Evolutionary conservation across 768 basidiomycete genomes (phyloP), one percentile per base, ranked within the genome.

Genomic region (Kwoniella shandongensis): DNA sequence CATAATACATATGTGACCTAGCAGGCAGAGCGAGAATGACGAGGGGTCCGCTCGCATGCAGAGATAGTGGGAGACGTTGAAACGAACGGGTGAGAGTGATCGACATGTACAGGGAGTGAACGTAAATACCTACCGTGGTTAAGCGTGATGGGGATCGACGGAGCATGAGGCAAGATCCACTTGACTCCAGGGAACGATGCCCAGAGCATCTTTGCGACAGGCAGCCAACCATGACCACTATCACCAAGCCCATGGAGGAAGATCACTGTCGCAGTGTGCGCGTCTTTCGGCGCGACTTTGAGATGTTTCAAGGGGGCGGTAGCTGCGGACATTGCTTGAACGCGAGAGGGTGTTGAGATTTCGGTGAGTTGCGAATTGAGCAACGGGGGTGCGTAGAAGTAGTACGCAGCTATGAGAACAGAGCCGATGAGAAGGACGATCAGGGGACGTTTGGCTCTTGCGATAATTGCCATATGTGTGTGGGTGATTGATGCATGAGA

Each of bases 81-180:
- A n/a, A n/a, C n/a, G n/a, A n/a, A n/a, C n/a, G n/a, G n/a, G n/a
- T n/a, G n/a, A n/a, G n/a, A n/a, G n/a, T n/a, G n/a, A n/a, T n/a
- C 45, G 20, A 53, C 22, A 10, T 26, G 12, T 11, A 11, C 22
- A 10, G 42, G 32, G 44, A 61, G 78, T 56, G 68, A 86, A 88
- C 88, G 90, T 30, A 84, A 82, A n/a, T 86, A 84, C 78, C 84
- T 81, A 62, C 87, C 86, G 61, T 81, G 79, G 74, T 91, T 91
- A 35, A 87, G 84, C 15, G 84, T 88, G 23, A 96, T 85, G 6
- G 84, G 79, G 59, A 82, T 83, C 60, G 59, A 63, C 59, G 79
- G 88, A 81, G 88, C 86, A 75, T 89, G 85, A 18, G 91, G 91
- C 23, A 96, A 79, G 42, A 96, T 79, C 89, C 90, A 97, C 80